Evolutionary conservation across 2,329 filamentous ascomycete genomes (phyloP), one percentile per base, ranked within the genome.

Genomic region (Penicillium sp.): DNA sequence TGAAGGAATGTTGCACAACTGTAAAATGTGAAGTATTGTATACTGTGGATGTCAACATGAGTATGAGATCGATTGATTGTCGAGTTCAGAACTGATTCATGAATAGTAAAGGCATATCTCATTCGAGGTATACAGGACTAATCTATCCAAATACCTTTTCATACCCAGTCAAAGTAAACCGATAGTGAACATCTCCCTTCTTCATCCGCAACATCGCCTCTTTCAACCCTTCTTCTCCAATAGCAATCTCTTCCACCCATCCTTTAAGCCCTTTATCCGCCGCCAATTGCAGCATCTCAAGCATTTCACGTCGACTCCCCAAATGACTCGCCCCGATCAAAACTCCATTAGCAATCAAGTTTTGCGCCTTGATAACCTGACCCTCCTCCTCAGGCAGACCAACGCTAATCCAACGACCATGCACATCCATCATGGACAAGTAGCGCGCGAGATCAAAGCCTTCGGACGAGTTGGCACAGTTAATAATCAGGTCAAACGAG

Each of bases 321-420:
- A 87, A 66, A 64, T 87, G 83, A 44, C 79, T 83, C 28, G 76
- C 76, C 29, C 81, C 80, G 53, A 88, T 82, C 54, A 84, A 73
- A 61, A 77, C 63, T 27, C 86, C 86, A 65, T 90, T 93, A 48
- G 65, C 65, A 42, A 85, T 73, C 55, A 94, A 82, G 57, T 79
- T 78, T 70, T 88, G 83, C 34, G 84, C 81, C 66, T 77, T 80
- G 50, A 92, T 73, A 37, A 72, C 67, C 40, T 85, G 78, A 8
- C 85, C 78, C 30, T 82, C 79, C 45, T 85, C 82, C 59, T 88
- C 84, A 2, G 85, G 85, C 56, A 92, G 72, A 28, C 85, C 85
- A 37, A 90, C 84, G 55, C 76, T 84, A 61, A 90, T 77, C 78
- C 84, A 92, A 58, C 75, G 76, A 41, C 83, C 85, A 67, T 88